These are phyloP conservation scores for Chaetomidium leptoderma DNA, from an alignment of 495 filamentous ascomycete genomes.

Conservation along the genomic window DNA sequence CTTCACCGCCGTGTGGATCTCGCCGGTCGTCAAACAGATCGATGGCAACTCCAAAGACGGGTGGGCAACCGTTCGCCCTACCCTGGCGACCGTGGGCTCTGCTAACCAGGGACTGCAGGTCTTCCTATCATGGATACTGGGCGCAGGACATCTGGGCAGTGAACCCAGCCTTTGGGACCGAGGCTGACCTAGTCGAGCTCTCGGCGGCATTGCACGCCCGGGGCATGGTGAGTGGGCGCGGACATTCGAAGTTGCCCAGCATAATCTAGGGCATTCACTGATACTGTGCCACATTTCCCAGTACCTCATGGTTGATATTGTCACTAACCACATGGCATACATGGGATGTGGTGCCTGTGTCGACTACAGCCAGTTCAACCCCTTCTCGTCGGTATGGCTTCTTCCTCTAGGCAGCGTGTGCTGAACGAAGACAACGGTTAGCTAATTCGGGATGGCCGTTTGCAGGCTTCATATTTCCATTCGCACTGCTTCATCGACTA, in stretches of 20 bases:
- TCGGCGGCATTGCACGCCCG: slow-evolving; percentile 56
- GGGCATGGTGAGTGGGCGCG: slow-evolving; percentile 51
- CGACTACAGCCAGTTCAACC: slow-evolving; percentile 58
- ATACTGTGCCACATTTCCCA: slow-evolving; percentile 23
- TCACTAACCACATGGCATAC: slow-evolving; percentile 75
- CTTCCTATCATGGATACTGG: slow-evolving; percentile 74
- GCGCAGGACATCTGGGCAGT: slow-evolving; percentile 61
- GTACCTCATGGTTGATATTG: slow-evolving; percentile 75
- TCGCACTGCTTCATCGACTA: slow-evolving; percentile 64
- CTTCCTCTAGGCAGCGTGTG: neutral
- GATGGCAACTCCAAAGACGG: slow-evolving; percentile 49
- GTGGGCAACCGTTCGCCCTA: slow-evolving; percentile 26
- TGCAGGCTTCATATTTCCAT: slow-evolving; percentile 57
- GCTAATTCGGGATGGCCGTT: neutral
- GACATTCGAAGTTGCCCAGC: neutral
- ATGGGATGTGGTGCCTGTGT: slow-evolving; percentile 50
- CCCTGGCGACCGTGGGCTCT: neutral
- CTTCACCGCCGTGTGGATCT: slow-evolving; percentile 82
- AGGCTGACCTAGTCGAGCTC: slow-evolving; percentile 59
- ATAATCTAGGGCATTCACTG: neutral
- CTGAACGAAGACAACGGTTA: no score
- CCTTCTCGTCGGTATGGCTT: slow-evolving; percentile 53
- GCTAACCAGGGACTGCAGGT: slow-evolving; percentile 14
- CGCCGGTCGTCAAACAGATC: slow-evolving; percentile 64
- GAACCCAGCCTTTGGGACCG: slow-evolving; percentile 63